Base-by-base conservation (phyloP, 257 asterid genomes). In the Perilla frutescens region DNA sequence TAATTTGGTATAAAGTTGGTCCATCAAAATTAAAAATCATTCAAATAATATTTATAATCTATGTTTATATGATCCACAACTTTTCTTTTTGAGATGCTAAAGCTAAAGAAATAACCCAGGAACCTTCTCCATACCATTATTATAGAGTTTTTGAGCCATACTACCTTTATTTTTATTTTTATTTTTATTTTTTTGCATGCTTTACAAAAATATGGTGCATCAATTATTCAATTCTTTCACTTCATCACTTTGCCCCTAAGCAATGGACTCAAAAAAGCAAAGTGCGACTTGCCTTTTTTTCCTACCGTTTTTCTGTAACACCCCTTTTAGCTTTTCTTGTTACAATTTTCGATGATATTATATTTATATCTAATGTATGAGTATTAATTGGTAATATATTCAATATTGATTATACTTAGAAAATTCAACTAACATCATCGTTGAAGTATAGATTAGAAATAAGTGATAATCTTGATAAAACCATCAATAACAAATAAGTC, bases 191-290 rank as follows among this genome's bases (percentile, higher is more conserved):
- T 31, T 53, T 51, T 70, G 72, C 77, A 48, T 56, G 74, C 81
- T 71, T 74, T 74, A 70, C 26, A 55, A 31, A 70, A 62, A 74
- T 55, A 32, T 45, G 54, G 81, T 83, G 87, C 85, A 72, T 79
- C 90, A 80, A 84, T 85, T 74, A 83, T 82, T 85, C 85, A 69
- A 57, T 43, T 69, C 78, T 76, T 74, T 49, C 78, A 71, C 84
- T 85, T 83, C 68, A 81, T 49, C 78, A 71, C 84, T 85, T 83
- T 71, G 82, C 81, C 72, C 80, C 65, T 78, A 73, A 68, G 80
- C 70, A 51, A 80, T 75, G 47, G 57, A 54, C 75, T 72, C 54
- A 65, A 76, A 63, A 76, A 63, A 72, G 56, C 49, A 58, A 63
- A 71, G 77, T 74, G 76, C 78, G 73, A 64, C 37, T 45, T 59